These are phyloP conservation scores for Fusarium cicatricum DNA, from an alignment of 2,329 filamentous ascomycete species.

Conservation along the genomic window DNA sequence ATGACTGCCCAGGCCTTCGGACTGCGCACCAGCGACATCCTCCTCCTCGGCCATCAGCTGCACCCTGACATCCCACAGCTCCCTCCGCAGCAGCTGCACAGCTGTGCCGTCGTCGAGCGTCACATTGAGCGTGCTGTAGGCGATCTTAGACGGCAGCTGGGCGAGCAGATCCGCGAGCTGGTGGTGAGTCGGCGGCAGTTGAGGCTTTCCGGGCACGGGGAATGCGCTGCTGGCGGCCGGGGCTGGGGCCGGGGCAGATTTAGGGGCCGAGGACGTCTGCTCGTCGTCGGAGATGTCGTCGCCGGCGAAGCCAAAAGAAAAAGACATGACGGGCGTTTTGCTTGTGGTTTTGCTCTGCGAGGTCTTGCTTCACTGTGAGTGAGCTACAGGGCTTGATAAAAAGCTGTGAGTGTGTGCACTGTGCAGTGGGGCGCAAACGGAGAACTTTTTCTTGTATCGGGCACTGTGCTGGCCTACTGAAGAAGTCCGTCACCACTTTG, in stretches of 20 bases:
- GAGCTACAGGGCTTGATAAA: constrained; percentile 6
- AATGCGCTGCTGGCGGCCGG: constrained; percentile 56
- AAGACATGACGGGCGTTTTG: constrained; percentile 51
- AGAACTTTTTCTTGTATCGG: constrained; percentile 6
- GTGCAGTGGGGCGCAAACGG: constrained; percentile 37
- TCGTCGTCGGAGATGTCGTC: constrained; percentile 66
- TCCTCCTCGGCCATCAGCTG: constrained; percentile 81
- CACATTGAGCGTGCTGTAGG: constrained; percentile 70
- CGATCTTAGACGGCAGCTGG: constrained; percentile 75
- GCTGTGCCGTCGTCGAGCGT: constrained; percentile 62
- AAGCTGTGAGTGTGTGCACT: constrained; percentile 39
- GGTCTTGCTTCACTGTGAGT: constrained; percentile 1
- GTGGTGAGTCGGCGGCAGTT: constrained; percentile 64
- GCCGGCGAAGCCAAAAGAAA: constrained; percentile 69
- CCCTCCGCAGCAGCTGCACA: constrained; percentile 72
- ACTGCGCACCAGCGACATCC: constrained; percentile 47
- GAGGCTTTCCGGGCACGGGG: constrained; percentile 67
- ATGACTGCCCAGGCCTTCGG: constrained; percentile 66
- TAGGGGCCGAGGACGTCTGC: constrained; percentile 36
- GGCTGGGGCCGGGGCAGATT: constrained; percentile 31
- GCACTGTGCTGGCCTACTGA: constrained; percentile 30
- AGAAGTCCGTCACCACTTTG: constrained; percentile 11
- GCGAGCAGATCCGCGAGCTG: constrained; percentile 60
- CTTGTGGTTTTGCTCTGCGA: not conserved
- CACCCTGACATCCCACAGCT: constrained; percentile 82